These are phyloP conservation scores for Pseudonectria foliicola DNA, from an alignment of 2,329 filamentous ascomycete species.

Conservation along the genomic window DNA sequence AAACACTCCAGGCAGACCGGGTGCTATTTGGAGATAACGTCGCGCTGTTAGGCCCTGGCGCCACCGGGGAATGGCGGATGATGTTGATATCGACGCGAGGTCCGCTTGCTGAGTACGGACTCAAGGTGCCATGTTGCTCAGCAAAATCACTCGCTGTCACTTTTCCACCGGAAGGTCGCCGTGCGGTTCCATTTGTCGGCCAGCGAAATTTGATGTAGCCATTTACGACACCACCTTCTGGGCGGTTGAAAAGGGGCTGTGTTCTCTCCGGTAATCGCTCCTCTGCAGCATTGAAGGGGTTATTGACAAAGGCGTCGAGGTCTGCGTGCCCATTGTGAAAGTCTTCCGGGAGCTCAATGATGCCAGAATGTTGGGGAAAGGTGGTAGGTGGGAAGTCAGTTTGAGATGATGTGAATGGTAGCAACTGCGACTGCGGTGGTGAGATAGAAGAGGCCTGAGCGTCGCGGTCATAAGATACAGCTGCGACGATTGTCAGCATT, in stretches of 20 bases:
- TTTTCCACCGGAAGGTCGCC: constrained; percentile 8
- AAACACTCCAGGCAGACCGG: constrained; percentile 5
- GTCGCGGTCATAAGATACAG: too few species aligned
- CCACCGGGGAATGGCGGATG: constrained; percentile 5
- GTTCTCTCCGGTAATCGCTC: constrained; percentile 20
- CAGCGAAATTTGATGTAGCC: constrained; percentile 33
- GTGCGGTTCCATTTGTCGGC: constrained; percentile 17
- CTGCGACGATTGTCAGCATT: too few species aligned
- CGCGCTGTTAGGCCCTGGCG: constrained; percentile 1
- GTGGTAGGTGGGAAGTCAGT: too few species aligned
- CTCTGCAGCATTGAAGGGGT: constrained; percentile 27
- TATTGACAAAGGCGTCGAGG: constrained; percentile 12
- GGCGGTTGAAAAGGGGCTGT: constrained; percentile 22
- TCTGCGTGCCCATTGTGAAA: constrained; percentile 6
- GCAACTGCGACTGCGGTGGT: too few species aligned
- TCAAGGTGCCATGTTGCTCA: constrained; percentile 6
- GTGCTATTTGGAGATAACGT: constrained; percentile 6
- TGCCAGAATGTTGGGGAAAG: neutral
- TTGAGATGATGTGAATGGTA: too few species aligned
- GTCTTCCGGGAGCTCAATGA: constrained; percentile 5
- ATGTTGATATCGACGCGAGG: constrained; percentile 4
- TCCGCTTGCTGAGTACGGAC: too few species aligned
- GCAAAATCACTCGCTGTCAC: constrained; percentile 5
- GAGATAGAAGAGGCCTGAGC: too few species aligned
- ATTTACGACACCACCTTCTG: constrained; percentile 28